Evolutionary conservation across 768 basidiomycete species (phyloP).

Genomic region (Rhizopogon vesiculosus): DNA sequence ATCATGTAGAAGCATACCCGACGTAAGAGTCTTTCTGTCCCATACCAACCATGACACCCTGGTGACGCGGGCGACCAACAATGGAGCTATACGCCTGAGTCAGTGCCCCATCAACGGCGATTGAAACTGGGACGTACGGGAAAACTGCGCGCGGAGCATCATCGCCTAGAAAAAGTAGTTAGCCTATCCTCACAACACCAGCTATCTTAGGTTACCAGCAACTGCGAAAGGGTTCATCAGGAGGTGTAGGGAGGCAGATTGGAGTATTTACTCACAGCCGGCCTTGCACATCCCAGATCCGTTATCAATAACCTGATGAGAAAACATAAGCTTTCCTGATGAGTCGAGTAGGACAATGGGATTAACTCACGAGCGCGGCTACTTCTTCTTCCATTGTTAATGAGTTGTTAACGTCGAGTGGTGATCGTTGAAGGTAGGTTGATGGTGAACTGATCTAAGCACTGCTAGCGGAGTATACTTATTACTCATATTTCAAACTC

Average conservation of each 20-base stretch:
- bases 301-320: constrained; percentile 77
- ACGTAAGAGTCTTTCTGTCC: constrained; percentile 96
- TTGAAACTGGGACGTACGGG: constrained; percentile 58
- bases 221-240: constrained; percentile 35
- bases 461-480: too few relatives aligned
- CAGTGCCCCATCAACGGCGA: not conserved
- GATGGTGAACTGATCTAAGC: too few relatives aligned
- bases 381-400: constrained; percentile 61
- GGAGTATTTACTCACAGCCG: constrained; percentile 67
- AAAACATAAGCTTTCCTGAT: not conserved
- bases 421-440: too few relatives aligned
- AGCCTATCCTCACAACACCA: not conserved
- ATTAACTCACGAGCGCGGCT: constrained; percentile 43
- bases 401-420: constrained; percentile 6
- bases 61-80: constrained; percentile 91
- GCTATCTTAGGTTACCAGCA: constrained; percentile 43
- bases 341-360: not conserved
- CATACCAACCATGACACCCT: constrained; percentile 97
- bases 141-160: constrained; percentile 92
- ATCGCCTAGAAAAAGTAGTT: constrained; percentile 51
- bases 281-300: constrained; percentile 99
- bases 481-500: too few relatives aligned
- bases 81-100: constrained; percentile 56
- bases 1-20: constrained; percentile 48
- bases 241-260: constrained; percentile 9